Base-by-base conservation (phyloP, 352 stramenopile species). In the Globisporangium spiculum region DNA sequence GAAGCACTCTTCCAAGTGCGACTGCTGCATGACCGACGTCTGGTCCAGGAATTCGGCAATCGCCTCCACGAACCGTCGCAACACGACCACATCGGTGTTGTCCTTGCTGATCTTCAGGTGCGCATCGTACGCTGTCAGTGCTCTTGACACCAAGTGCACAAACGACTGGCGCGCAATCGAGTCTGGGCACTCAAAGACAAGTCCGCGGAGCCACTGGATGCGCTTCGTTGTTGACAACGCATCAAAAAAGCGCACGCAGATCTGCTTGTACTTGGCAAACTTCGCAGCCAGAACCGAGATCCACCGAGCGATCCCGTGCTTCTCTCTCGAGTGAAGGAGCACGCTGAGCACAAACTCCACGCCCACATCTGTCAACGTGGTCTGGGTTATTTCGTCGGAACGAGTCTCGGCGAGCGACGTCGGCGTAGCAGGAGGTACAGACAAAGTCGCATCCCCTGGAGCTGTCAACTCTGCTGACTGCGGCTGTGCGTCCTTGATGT, bases 331-430 rank as follows among this genome's bases (percentile, higher is more conserved):
- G 56, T 97, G 92, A 27, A 98, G 66, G 65, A 97, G 64, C 7
- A 98, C 88, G 73, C 90, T 91, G 9, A 98, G 67, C 32, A 98
- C 81, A 69, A 97, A 96, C 60, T 92, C 83, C 8, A 92, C 67
- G 18, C 93, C 92, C 46, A 97, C 94, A 57, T 90, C 77, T 16
- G 89, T 86, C 14, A 96, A 72, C 6, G 81, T 88, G 32, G 75
- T 79, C 64, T 93, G 86, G 30, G 91, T 85, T 12, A 80, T 70
- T 70, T 90, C 78, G 57, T 91, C 83, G 0, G 75, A 70, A 46
- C 61, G 59, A 16, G n/a, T 59, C 24, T 64, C 60, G 4, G 48
- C n/a, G 9, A 76, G 26, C 22, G 69, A 55, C 52, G 68, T 65
- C 62, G 77, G 59, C 48, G 67, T 66, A n/a, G 81, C 69, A 8